Conservation (phyloP, 2,329 filamentous ascomycete species). For the Sporothrix schenckii region DNA sequence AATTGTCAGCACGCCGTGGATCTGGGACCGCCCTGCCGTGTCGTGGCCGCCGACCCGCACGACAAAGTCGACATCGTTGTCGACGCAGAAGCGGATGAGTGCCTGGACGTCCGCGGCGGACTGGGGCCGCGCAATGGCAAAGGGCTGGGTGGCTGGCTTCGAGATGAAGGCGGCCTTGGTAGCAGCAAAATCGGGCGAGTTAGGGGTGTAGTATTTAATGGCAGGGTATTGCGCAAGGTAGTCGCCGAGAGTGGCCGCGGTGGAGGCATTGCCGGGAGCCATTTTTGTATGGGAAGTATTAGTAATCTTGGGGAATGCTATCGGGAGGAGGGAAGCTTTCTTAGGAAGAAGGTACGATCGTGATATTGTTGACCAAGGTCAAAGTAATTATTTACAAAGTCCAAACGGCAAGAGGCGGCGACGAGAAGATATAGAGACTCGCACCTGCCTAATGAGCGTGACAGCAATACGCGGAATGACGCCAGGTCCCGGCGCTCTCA, state of each 20-base stretch:
- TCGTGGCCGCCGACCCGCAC: conserved; percentile 22
- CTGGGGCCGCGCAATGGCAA: conserved; percentile 23
- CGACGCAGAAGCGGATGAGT: background rate
- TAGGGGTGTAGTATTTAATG: conserved; percentile 4
- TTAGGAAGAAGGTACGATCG: background rate
- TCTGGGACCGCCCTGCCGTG: background rate
- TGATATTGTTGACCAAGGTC: background rate
- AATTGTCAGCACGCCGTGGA: conserved; percentile 9
- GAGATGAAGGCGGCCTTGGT: conserved; percentile 14
- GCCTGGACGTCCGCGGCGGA: conserved; percentile 16
- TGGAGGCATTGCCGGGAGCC: conserved; percentile 10
- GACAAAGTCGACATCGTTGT: conserved; percentile 21
- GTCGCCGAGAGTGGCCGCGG: conserved; percentile 3
- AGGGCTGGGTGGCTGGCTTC: conserved; percentile 5
- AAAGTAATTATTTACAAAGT: background rate
- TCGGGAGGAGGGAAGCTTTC: too few relatives aligned
- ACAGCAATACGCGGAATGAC: background rate
- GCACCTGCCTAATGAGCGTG: background rate
- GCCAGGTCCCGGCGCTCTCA: background rate
- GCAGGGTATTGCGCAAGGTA: conserved; percentile 6
- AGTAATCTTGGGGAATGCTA: too few relatives aligned
- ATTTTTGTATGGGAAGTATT: background rate
- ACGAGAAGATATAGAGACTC: background rate
- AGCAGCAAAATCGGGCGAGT: background rate
- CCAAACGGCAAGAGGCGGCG: background rate